Percentiles rank a stretch among this genome's conserved stretches.
Evolutionary conservation across 148 eudicot species (phyloP).

Genomic region (Rhododendron griersonianum): DNA sequence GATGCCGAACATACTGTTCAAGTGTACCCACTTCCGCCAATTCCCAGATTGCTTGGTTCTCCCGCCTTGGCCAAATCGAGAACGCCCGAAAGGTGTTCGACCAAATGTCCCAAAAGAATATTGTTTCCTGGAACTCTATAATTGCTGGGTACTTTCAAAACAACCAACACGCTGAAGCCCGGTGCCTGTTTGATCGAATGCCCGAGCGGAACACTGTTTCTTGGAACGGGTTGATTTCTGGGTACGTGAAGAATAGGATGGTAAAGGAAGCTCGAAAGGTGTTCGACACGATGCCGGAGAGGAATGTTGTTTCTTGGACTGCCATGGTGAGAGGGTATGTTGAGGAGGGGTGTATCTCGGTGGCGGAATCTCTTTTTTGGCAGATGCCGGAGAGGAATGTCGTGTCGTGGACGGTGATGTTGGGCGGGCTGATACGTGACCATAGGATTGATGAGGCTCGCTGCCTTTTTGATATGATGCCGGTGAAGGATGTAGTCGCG

Average conservation of each 20-base stretch:
- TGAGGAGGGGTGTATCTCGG: conserved; percentile 29
- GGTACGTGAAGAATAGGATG: conserved; percentile 40
- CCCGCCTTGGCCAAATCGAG: conserved; percentile 30
- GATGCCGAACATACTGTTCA: conserved; percentile 20
- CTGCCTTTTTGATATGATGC: conserved; percentile 37
- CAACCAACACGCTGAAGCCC: conserved; percentile 33
- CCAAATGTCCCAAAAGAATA: conserved; percentile 17
- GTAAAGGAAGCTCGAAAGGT: conserved; percentile 33
- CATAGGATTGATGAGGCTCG: conserved; percentile 32
- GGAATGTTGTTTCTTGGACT: conserved; percentile 46
- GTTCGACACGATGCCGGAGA: conserved; percentile 37
- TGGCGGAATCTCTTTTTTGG: conserved; percentile 37
- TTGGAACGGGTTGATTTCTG: conserved; percentile 44
- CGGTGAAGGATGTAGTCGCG: conserved; percentile 41
- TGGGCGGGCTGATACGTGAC: conserved; percentile 39
- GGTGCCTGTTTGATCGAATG: conserved; percentile 40
- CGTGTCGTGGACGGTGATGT: conserved; percentile 43
- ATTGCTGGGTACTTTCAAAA: conserved; percentile 36
- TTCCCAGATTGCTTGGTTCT: conserved; percentile 21
- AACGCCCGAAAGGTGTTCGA: conserved; percentile 34
- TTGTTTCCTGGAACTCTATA: conserved; percentile 39
- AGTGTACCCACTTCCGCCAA: conserved; percentile 18
- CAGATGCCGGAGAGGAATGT: conserved; percentile 41
- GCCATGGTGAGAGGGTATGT: conserved; percentile 41
- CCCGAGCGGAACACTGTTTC: conserved; percentile 33